Conservation (phyloP, 768 basidiomycete genomes). For the Suillus weaverae region DNA sequence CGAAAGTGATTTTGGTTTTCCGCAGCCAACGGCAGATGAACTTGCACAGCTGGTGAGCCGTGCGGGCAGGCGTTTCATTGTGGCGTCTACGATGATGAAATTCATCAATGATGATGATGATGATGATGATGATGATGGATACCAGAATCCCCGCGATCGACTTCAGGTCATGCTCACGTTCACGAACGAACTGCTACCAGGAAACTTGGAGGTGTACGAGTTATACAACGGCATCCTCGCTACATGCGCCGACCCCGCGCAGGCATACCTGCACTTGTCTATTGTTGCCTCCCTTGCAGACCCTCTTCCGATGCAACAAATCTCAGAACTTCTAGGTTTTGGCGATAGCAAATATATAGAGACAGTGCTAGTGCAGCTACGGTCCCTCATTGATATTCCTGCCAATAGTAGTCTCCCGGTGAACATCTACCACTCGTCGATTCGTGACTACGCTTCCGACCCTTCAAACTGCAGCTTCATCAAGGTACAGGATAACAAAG, state of each 20-base stretch:
- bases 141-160: neutral
- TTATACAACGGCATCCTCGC: neutral
- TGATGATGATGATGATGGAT: neutral
- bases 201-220: neutral
- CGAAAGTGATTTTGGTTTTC: neutral
- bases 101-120: neutral
- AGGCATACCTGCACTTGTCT: neutral
- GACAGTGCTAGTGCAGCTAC: neutral
- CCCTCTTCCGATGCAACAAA: neutral
- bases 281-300: neutral
- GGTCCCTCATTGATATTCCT: neutral
- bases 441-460: neutral
- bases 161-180: neutral
- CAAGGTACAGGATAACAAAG: neutral
- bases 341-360: neutral
- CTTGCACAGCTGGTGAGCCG: neutral
- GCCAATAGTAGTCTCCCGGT: neutral
- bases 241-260: neutral
- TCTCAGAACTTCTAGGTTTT: neutral
- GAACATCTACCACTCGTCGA: neutral
- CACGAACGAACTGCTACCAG: neutral
- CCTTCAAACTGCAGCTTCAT: neutral
- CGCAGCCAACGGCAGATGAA: neutral
- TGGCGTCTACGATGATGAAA: neutral
- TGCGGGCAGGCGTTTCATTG: neutral